Evolutionary conservation across 2,329 filamentous ascomycete species (phyloP).

Genomic region (Herpotrichia juniperi): DNA sequence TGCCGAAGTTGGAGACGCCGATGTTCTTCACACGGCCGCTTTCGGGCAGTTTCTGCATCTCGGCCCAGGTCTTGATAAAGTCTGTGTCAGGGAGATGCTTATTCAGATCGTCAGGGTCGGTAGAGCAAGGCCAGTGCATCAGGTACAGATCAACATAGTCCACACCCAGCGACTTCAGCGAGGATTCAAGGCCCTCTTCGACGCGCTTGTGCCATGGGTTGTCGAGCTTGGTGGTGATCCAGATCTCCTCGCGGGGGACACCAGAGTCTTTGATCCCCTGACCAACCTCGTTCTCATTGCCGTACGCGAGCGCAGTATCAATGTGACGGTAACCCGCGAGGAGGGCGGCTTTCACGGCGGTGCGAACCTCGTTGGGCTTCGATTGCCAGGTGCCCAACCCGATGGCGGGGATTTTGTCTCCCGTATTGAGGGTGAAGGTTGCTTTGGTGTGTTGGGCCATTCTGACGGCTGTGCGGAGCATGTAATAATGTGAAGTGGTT

Average conservation of each 20-base stretch:
- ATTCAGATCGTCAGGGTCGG: constrained; percentile 65
- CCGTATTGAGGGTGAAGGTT: constrained; percentile 65
- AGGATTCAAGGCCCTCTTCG: constrained; percentile 63
- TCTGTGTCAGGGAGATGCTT: constrained; percentile 80
- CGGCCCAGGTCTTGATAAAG: constrained; percentile 78
- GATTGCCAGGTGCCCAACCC: constrained; percentile 84
- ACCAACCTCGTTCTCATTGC: constrained; percentile 78
- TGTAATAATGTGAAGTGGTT: constrained; percentile 17
- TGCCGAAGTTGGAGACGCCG: constrained; percentile 83
- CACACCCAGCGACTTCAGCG: constrained; percentile 66
- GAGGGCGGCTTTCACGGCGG: constrained; percentile 74
- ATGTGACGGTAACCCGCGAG: constrained; percentile 75
- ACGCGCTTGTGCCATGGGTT: constrained; percentile 74
- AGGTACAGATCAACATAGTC: constrained; percentile 74
- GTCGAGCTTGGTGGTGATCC: constrained; percentile 82
- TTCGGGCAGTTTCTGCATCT: constrained; percentile 71
- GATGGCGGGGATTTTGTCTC: constrained; percentile 75
- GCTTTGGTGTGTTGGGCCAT: constrained; percentile 47
- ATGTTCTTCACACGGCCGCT: constrained; percentile 79
- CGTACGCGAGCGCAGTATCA: constrained; percentile 78
- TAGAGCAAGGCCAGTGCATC: constrained; percentile 71
- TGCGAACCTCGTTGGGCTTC: constrained; percentile 68
- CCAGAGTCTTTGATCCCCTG: constrained; percentile 71
- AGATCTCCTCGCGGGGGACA: constrained; percentile 71
- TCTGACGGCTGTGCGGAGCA: constrained; percentile 32